phyloP scores from a whole-genome alignment of 495 filamentous ascomycete genomes.

The Hypoxylon fuscum region DNA sequence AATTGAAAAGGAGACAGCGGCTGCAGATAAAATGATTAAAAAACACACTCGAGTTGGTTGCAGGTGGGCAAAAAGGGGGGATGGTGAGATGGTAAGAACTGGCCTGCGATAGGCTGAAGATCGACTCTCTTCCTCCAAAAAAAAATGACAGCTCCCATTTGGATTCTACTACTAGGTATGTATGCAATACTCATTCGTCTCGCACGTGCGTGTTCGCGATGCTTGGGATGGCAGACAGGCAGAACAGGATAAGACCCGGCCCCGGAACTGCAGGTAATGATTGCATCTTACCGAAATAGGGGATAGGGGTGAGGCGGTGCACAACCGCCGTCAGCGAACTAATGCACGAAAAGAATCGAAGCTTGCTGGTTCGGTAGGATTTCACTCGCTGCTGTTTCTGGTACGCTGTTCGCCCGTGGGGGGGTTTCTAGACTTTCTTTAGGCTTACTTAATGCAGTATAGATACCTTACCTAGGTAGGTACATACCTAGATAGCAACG shows the following conservation, averaged over 20 bases:
- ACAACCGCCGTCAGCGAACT: slow-evolving; percentile 28
- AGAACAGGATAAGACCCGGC: slow-evolving; percentile 26
- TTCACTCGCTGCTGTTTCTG: background rate
- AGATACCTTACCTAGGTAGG: background rate
- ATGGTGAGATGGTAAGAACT: slow-evolving; percentile 21
- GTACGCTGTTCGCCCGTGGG: slow-evolving; percentile 3
- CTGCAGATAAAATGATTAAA: slow-evolving; percentile 30
- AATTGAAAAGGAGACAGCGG: slow-evolving; percentile 30
- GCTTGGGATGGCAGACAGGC: slow-evolving; percentile 28
- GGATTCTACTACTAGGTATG: slow-evolving; percentile 24
- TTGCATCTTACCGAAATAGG: slow-evolving; percentile 34
- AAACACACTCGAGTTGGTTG: slow-evolving; percentile 16
- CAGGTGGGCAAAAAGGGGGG: slow-evolving; percentile 34
- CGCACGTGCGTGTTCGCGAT: slow-evolving; percentile 38
- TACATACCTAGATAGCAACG: background rate
- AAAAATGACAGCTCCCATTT: slow-evolving; percentile 18
- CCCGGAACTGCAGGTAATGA: slow-evolving; percentile 38
- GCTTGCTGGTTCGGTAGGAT: slow-evolving; percentile 24
- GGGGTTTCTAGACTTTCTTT: slow-evolving; percentile 2
- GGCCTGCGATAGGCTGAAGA: slow-evolving; percentile 28
- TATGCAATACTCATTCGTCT: no score
- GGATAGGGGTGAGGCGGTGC: slow-evolving; percentile 36
- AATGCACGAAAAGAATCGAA: slow-evolving; percentile 18
- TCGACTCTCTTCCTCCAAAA: slow-evolving; percentile 8
- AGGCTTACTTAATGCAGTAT: background rate